phyloP scores from a whole-genome alignment of 2,329 filamentous ascomycete species.

The Cladophialophora chaetospira region DNA sequence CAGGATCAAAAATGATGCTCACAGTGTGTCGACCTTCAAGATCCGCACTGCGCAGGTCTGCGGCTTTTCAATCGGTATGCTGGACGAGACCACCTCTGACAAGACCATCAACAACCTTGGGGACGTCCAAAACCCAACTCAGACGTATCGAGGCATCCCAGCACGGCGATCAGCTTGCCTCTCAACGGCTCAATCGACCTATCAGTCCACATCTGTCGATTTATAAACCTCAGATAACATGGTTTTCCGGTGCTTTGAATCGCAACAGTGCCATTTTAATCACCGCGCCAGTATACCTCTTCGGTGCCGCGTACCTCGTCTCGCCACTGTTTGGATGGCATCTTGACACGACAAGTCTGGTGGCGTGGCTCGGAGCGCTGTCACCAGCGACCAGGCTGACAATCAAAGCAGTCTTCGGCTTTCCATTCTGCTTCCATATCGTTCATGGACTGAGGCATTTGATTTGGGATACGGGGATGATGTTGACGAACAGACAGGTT shows the following conservation, averaged over 20 bases:
- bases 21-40: too few species aligned
- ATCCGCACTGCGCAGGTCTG: too few species aligned
- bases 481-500: constrained; percentile 65
- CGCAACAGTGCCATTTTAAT: constrained; percentile 77
- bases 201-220: constrained; percentile 81
- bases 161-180: constrained; percentile 66
- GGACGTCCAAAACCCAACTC: background rate
- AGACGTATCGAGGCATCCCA: constrained; percentile 51
- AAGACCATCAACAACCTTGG: background rate
- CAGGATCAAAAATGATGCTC: too few species aligned
- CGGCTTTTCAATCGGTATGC: too few species aligned
- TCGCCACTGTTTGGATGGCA: constrained; percentile 74
- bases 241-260: constrained; percentile 73
- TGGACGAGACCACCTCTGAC: too few species aligned
- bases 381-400: constrained; percentile 60
- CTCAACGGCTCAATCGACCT: constrained; percentile 78
- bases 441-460: constrained; percentile 71
- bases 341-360: constrained; percentile 64
- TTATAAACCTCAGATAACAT: constrained; percentile 85
- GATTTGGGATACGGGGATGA: constrained; percentile 66
- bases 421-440: constrained; percentile 68
- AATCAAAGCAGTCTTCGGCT: constrained; percentile 61
- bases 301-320: constrained; percentile 76
- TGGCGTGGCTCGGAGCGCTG: constrained; percentile 64
- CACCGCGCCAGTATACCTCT: constrained; percentile 74